Conservation (phyloP, 2,329 filamentous ascomycete species). For the Botrytis porri region DNA sequence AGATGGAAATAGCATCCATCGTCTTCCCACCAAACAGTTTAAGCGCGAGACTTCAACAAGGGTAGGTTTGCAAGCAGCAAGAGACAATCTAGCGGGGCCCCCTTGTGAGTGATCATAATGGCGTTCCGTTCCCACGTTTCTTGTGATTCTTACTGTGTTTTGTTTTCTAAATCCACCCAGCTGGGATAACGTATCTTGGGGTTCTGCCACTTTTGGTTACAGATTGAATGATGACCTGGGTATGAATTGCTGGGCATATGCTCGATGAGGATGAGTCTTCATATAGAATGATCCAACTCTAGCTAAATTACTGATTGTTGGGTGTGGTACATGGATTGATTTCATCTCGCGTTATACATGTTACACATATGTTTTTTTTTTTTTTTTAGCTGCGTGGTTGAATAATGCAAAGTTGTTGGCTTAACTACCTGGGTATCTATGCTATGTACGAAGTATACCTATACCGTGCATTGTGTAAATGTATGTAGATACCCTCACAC, state of each 20-base stretch:
- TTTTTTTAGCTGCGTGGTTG: not conserved
- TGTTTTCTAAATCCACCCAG: not conserved
- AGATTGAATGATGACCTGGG: not conserved
- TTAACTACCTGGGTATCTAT: not conserved
- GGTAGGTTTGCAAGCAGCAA: not conserved
- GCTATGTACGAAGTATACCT: not conserved
- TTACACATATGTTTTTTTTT: not conserved
- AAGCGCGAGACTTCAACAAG: slow-evolving; percentile 1
- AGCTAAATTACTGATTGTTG: not conserved
- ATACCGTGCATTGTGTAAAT: not conserved
- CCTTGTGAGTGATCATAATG: slow-evolving; percentile 12
- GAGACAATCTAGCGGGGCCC: slow-evolving; percentile 3
- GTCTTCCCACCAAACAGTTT: not conserved
- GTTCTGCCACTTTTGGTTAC: not conserved
- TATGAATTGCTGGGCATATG: not conserved
- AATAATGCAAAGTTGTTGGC: not conserved
- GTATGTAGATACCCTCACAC: not conserved
- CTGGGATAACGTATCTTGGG: not conserved
- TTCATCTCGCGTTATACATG: no score
- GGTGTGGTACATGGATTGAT: not conserved
- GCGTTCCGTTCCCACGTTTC: not conserved
- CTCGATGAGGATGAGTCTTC: not conserved
- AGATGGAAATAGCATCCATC: slow-evolving; percentile 1
- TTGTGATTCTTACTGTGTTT: not conserved
- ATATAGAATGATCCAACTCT: not conserved